Conservation (phyloP, 2,329 filamentous ascomycete species). For the Albophoma yamanashiensis region DNA sequence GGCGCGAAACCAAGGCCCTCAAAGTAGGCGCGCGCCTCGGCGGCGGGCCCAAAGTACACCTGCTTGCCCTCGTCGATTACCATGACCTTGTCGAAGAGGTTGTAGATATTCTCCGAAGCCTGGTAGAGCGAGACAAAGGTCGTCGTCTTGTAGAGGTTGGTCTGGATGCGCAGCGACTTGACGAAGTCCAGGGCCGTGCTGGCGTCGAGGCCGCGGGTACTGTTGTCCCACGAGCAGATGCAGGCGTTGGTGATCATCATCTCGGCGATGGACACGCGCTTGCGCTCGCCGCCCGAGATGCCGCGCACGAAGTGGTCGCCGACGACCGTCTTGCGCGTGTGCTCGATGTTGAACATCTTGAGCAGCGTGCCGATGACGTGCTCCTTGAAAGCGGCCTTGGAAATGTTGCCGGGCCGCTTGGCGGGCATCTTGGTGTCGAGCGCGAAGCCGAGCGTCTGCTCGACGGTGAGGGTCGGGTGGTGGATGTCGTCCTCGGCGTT, state of each 20-base stretch:
- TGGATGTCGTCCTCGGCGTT: constrained; percentile 74
- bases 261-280: constrained; percentile 74
- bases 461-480: constrained; percentile 74
- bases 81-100: constrained; percentile 73
- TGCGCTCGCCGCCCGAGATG: constrained; percentile 68
- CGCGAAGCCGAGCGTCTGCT: constrained; percentile 78
- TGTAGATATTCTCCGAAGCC: constrained; percentile 72
- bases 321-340: constrained; percentile 75
- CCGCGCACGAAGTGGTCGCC: constrained; percentile 74
- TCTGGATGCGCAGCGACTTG: constrained; percentile 66
- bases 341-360: constrained; percentile 90
- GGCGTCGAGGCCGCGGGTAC: constrained; percentile 57
- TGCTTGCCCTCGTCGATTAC: constrained; percentile 68
- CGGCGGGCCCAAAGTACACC: constrained; percentile 62
- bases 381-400: constrained; percentile 64
- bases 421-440: constrained; percentile 76
- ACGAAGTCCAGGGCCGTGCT: constrained; percentile 57
- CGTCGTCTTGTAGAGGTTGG: constrained; percentile 72
- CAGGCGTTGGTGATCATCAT: constrained; percentile 68
- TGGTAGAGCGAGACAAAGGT: constrained; percentile 84
- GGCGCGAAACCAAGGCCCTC: constrained; percentile 65
- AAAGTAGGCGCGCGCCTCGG: constrained; percentile 62
- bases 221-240: constrained; percentile 67
- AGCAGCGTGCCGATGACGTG: constrained; percentile 64
- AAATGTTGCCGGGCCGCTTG: constrained; percentile 65